Evolutionary conservation across 352 stramenopile species (phyloP), one percentile per base, ranked within the genome.

Genomic region (Plasmopara viticola): DNA sequence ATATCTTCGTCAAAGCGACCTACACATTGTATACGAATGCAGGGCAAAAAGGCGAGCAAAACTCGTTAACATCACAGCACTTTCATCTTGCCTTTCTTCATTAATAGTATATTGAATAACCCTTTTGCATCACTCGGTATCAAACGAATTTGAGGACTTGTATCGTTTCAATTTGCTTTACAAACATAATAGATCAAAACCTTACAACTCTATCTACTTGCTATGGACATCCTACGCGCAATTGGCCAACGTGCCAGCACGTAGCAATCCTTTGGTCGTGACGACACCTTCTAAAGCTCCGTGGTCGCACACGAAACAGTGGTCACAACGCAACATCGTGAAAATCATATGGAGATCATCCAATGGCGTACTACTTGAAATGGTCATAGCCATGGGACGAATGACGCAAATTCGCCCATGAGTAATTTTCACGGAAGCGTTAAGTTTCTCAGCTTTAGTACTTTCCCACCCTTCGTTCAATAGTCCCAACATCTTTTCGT

Each of bases 311-410:
- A 95, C 82, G 46, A 94, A 94, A 56, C 84, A 89, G 54, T 92
- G 82, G 51, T 89, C 79, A 53, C 82, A 94, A 0, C 84, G 82
- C 34, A 95, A 66, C 86, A 95, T 95, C 14, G 84, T 92, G 70
- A 95, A 95, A 53, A 95, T 90, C 70, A 95, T 89, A 67, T 95
- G 86, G 5, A 95, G 61, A 42, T 92, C 83, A 47, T 95, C 82
- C 33, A 94, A 66, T 20, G 84, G 67, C 25, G 84, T 95, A 40
- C 68, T 78, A 34, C 67, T 90, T 12, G 82, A 90, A 37, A 90
- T 84, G 8, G 78, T 94, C 64, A 91, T 83, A 12, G 77, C 80
- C 65, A 87, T 87, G 13, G 82, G 82, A 9, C 77, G 76, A 53
- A 92, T 83, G 45, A 74, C 41, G 48, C 81, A 92, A 13, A 78